A percentile compares a stretch with the other conserved stretches of the same genome.
phyloP scores from a whole-genome alignment of 2,329 filamentous ascomycete genomes.

The Phaeosphaeriaceae sp. region DNA sequence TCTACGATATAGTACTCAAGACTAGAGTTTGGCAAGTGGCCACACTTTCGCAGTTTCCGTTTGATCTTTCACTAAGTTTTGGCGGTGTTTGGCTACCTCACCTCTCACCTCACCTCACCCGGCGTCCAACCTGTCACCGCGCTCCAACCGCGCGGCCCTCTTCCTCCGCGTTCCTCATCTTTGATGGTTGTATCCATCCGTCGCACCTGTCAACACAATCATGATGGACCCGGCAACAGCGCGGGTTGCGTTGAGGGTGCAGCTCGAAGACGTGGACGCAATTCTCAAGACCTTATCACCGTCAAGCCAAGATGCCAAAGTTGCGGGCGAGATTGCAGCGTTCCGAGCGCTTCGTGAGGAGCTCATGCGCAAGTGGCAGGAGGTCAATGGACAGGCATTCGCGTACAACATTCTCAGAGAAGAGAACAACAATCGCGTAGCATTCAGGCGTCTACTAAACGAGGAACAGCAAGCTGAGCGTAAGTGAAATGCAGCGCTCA shows the following conservation, averaged over 20 bases:
- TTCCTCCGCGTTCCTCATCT: too few relatives aligned
- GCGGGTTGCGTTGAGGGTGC: conserved; percentile 12
- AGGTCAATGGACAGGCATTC: conserved; percentile 12
- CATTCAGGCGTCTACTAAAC: conserved; percentile 7
- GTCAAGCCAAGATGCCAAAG: background rate
- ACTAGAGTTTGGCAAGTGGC: too few relatives aligned
- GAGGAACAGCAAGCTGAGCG: conserved; percentile 17
- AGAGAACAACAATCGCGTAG: conserved; percentile 9
- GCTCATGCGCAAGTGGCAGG: conserved; percentile 6
- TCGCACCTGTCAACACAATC: too few relatives aligned
- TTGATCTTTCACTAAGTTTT: background rate
- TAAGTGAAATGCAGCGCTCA: too few relatives aligned
- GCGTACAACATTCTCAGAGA: conserved; percentile 11
- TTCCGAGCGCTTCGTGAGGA: conserved; percentile 11
- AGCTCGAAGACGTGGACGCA: conserved; percentile 17
- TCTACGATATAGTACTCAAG: too few relatives aligned
- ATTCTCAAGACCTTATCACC: conserved; percentile 7
- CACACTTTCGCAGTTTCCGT: background rate
- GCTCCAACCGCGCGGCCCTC: too few relatives aligned
- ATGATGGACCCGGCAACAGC: conserved; percentile 15
- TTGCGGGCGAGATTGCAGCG: conserved; percentile 1
- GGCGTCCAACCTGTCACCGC: too few relatives aligned
- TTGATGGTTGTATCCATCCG: too few relatives aligned
- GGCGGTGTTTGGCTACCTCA: background rate
- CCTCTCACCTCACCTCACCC: background rate